Base-by-base conservation (phyloP, 192 early-diverging fungal genomes). In the Rhizoclosmatium sp. region DNA sequence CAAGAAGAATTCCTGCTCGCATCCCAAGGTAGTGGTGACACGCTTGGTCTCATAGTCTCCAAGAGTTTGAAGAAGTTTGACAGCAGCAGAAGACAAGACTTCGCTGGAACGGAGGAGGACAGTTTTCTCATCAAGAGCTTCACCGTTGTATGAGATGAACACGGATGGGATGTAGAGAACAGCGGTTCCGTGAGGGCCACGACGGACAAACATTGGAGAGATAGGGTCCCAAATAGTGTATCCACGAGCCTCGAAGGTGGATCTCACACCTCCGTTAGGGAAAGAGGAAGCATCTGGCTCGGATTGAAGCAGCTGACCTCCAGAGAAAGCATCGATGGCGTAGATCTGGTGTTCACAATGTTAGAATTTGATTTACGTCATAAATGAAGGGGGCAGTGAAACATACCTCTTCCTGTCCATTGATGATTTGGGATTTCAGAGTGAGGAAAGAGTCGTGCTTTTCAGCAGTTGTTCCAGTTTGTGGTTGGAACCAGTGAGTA, bases 401-500 rank as follows among this genome's bases (percentile, higher is more conserved):
- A 61, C 5, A 40, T 40, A 92, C 88, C 89, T 97, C 95, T 82
- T 96, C 95, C 76, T 94, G 92, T 61, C 93, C 93, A 68, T 92
- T 90, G 78, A 89, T 89, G 67, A 94, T 93, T 77, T 85, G 91
- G 61, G 92, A 92, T 82, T 95, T 94, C 47, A 99, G 87, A 41
- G 93, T 92, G 82, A 99, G 87, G 91, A 99, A 99, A 60, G 94
- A 91, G 90, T 99, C 98, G 87, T 99, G 98, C 91, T 99, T 99
- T 89, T 98, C 96, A 76, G 98, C 98, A 64, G 98, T 99, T 59
- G 94, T 91, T 68, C 93, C 98, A 9, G 97, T 99, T 89, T 98
- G 95, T 80, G 98, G 98, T 90, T 99, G 98, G 94, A 99, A 99
- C 97, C 97, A 98, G 89, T 99, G 98, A 59, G 96, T 98, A 83